Conservation (phyloP, 2,329 filamentous ascomycete genomes). For the Microdochium nivale region DNA sequence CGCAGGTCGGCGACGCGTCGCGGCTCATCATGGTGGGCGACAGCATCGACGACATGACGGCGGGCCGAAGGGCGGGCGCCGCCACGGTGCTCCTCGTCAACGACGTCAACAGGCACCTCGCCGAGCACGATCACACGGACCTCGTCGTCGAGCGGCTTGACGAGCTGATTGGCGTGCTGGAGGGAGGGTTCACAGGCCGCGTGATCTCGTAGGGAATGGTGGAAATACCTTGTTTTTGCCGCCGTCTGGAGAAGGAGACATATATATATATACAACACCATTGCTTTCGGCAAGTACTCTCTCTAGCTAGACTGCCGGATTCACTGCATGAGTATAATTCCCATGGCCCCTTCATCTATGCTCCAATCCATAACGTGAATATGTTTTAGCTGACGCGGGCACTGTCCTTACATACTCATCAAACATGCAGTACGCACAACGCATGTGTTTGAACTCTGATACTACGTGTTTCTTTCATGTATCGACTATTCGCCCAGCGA, state of each 20-base stretch:
- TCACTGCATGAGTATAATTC: no score
- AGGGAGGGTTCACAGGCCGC: slow-evolving; percentile 61
- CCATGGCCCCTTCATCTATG: no score
- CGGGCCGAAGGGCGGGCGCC: slow-evolving; percentile 73
- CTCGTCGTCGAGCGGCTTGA: slow-evolving; percentile 63
- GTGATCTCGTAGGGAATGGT: neutral
- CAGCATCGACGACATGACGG: slow-evolving; percentile 87
- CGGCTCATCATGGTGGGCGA: slow-evolving; percentile 62
- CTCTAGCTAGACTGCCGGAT: no score
- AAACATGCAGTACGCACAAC: neutral
- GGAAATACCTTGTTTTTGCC: no score
- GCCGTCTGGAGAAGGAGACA: no score
- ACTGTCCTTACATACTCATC: neutral
- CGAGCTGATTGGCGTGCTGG: slow-evolving; percentile 67
- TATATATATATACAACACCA: no score
- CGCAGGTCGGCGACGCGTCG: slow-evolving; percentile 38
- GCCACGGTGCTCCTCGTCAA: slow-evolving; percentile 85
- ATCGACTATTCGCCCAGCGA: slow-evolving; percentile 4
- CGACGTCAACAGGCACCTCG: slow-evolving; percentile 65
- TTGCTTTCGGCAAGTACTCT: no score
- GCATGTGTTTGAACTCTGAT: neutral
- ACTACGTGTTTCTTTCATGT: neutral
- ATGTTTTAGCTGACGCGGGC: no score
- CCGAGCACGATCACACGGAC: slow-evolving; percentile 68
- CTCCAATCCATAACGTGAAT: no score